Evolutionary conservation across 495 filamentous ascomycete genomes (phyloP), one percentile per base, ranked within the genome.

Genomic region (Aspergillus nidulans): DNA sequence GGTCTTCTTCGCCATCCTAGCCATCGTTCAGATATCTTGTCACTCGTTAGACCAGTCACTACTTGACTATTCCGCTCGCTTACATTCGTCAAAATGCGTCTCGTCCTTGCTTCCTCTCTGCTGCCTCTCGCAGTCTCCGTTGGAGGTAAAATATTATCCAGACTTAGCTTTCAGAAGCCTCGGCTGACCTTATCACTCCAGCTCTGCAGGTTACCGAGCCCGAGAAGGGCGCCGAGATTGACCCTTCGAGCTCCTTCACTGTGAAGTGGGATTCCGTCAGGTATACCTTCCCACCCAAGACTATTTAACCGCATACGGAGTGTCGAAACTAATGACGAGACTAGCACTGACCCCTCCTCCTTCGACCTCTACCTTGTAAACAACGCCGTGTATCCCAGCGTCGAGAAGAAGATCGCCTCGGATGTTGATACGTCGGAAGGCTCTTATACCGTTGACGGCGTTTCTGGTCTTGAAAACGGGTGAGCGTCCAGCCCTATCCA

Each of bases 391-490:
- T 73, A 73, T 50, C 72, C 72, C 36, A 56, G 57, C 6, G 63
- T 83, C 6, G 65, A 74, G 38, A 69, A 78, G 61, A 78, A 76
- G 44, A 69, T 78, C 30, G 71, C 69, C 23, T 58, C 66, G 13
- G 59, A 70, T 24, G 52, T 74, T 12, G 59, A 73, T 13, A 70
- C 71, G 23, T 69, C 70, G 39, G 58, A 71, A 44, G 65, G 62
- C 18, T 69, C 68, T 28, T 72, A 71, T 59, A 67, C 59, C n/a
- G 60, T 67, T 16, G 49, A 58, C 18, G 41, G 56, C 36, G 30
- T 72, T 10, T 53, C 60, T 46, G 61, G 52, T 24, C 39, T 65
- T n/a, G 20, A 63, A 24, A 30, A 56, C 19, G 70, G 68, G 71
- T 74, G 71, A 16, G 59, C 24, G n/a, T 9, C 15, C 26, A 6